A percentile compares a stretch with the other conserved stretches of the same genome.
Conservation (phyloP, 2,329 filamentous ascomycete species). For the Plenodomus tracheiphilus region DNA sequence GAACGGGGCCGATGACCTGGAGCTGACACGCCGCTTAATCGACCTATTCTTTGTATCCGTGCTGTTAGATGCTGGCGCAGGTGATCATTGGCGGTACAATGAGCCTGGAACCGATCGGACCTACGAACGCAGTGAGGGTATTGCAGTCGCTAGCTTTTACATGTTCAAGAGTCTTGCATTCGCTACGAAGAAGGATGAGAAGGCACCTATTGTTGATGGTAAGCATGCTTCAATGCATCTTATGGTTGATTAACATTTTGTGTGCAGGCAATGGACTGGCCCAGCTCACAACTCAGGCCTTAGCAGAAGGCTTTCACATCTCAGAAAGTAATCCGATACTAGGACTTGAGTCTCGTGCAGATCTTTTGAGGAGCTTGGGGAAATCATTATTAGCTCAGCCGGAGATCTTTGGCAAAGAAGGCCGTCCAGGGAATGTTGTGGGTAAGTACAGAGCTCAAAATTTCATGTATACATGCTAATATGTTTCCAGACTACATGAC, state of each 20-base stretch:
- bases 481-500: constrained; percentile 17
- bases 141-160: constrained; percentile 75
- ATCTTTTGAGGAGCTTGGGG: constrained; percentile 73
- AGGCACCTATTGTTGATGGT: constrained; percentile 69
- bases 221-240: constrained; percentile 54
- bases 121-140: constrained; percentile 82
- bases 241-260: neutral
- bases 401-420: constrained; percentile 79
- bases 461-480: neutral
- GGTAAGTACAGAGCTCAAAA: constrained; percentile 57
- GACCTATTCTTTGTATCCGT: constrained; percentile 81
- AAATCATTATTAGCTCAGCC: constrained; percentile 71
- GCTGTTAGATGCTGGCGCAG: constrained; percentile 81
- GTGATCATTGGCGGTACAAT: constrained; percentile 86
- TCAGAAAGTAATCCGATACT: constrained; percentile 72
- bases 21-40: constrained; percentile 72
- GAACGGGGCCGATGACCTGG: constrained; percentile 62
- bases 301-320: constrained; percentile 82
- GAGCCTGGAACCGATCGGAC: constrained; percentile 78
- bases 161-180: constrained; percentile 84
- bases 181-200: constrained; percentile 77
- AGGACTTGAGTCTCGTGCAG: constrained; percentile 80
- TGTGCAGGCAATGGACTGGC: constrained; percentile 62
- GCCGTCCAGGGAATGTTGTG: constrained; percentile 87
- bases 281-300: constrained; percentile 69